A percentile compares a stretch with the other conserved stretches of the same genome.
These are phyloP conservation scores for Coemansia sp. DNA, from an alignment of 192 early-diverging fungal species.

Conservation along the genomic window DNA sequence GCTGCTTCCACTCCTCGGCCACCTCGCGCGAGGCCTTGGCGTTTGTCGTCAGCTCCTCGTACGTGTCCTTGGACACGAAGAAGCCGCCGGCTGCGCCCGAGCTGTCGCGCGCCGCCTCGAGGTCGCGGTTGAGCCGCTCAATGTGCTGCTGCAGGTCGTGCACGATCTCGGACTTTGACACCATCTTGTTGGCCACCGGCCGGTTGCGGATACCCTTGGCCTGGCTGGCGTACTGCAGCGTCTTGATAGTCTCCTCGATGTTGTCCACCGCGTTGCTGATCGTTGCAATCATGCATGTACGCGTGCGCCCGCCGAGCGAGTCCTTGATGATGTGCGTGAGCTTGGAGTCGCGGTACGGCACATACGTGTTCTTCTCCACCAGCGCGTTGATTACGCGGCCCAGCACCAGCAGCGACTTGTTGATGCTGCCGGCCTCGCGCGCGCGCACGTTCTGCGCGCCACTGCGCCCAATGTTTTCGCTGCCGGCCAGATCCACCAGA, in stretches of 20 bases:
- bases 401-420: slow-evolving; percentile 70
- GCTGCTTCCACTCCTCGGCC: slow-evolving; percentile 34
- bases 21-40: slow-evolving; percentile 10
- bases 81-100: slow-evolving; percentile 61
- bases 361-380: slow-evolving; percentile 56
- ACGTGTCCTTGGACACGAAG: slow-evolving; percentile 66
- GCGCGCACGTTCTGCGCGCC: slow-evolving; percentile 80
- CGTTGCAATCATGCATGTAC: slow-evolving; percentile 95
- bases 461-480: slow-evolving; percentile 86
- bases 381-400: slow-evolving; percentile 69
- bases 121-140: slow-evolving; percentile 71
- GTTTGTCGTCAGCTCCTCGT: slow-evolving; percentile 36
- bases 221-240: slow-evolving; percentile 72
- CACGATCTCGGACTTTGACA: slow-evolving; percentile 79
- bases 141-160: slow-evolving; percentile 77
- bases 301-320: slow-evolving; percentile 84
- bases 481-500: slow-evolving; percentile 93
- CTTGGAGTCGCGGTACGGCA: slow-evolving; percentile 82
- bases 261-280: slow-evolving; percentile 70
- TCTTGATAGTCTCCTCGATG: slow-evolving; percentile 69
- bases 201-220: slow-evolving; percentile 77
- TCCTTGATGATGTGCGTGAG: slow-evolving; percentile 87
- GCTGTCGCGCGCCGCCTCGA: slow-evolving; percentile 76
- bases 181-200: slow-evolving; percentile 69
- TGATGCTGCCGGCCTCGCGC: slow-evolving; percentile 87